A percentile compares a stretch with the other conserved stretches of the same genome.
Evolutionary conservation across 768 basidiomycete genomes (phyloP).

Genomic region (Candolleomyces aberdarensis): DNA sequence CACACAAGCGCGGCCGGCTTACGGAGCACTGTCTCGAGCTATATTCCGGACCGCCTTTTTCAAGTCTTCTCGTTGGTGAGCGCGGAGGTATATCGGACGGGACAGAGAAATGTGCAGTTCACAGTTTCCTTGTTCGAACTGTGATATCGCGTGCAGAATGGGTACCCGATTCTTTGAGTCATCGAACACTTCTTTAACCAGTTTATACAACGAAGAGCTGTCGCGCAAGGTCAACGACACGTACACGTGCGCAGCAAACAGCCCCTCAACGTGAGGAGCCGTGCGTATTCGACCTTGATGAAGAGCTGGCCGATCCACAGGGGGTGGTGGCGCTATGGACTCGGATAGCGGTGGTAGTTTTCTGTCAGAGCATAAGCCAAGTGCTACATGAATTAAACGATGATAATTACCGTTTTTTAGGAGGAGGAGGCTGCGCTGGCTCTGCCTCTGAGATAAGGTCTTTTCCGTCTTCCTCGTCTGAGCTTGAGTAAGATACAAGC

Average conservation of each 20-base stretch:
- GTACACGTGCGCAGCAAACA: slow-evolving; percentile 80
- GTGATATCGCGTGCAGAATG: slow-evolving; percentile 40
- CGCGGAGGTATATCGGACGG: slow-evolving; percentile 73
- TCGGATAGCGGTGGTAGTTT: slow-evolving; percentile 61
- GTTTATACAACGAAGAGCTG: slow-evolving; percentile 39
- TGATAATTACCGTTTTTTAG: slow-evolving; percentile 41
- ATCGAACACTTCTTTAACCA: slow-evolving; percentile 43
- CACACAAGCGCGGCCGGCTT: slow-evolving; percentile 19
- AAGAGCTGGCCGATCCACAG: slow-evolving; percentile 67
- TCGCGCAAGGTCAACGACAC: slow-evolving; percentile 52
- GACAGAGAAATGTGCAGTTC: slow-evolving; percentile 87
- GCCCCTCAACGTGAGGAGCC: slow-evolving; percentile 81
- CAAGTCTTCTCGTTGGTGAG: slow-evolving; percentile 76
- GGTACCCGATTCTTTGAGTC: slow-evolving; percentile 45
- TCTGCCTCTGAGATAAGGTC: background rate
- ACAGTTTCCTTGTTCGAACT: slow-evolving; percentile 14
- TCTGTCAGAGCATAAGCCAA: slow-evolving; percentile 28
- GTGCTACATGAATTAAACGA: background rate
- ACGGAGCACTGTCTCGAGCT: slow-evolving; percentile 48
- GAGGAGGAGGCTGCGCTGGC: slow-evolving; percentile 5
- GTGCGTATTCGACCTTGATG: slow-evolving; percentile 84
- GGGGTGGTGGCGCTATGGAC: slow-evolving; percentile 43
- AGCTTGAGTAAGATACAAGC: slow-evolving; percentile 51
- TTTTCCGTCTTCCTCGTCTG: slow-evolving; percentile 38
- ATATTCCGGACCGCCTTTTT: slow-evolving; percentile 55